phyloP scores from a whole-genome alignment of 345 rosid species.

The Eucalyptus shirleyi region DNA sequence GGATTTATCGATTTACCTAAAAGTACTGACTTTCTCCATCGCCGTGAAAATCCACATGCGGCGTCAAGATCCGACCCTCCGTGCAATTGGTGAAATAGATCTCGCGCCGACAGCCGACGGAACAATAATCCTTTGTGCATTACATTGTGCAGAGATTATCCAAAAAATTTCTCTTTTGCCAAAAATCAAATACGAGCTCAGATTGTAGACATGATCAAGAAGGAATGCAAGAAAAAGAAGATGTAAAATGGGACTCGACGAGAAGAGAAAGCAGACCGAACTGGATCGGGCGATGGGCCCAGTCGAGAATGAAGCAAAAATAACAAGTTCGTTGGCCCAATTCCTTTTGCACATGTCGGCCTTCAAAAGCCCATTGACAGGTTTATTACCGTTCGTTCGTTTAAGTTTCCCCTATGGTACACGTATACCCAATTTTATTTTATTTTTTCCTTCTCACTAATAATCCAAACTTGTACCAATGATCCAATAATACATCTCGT shows the following conservation, averaged over 20 bases:
- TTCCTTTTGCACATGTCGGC: no score
- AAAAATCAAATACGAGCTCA: no score
- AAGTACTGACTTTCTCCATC: neutral
- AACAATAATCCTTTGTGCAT: neutral
- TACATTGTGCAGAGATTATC: neutral
- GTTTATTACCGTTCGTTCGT: no score
- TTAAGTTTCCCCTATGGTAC: neutral
- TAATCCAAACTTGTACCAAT: neutral
- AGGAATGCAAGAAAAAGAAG: no score
- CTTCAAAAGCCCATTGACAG: no score
- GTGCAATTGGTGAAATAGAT: neutral
- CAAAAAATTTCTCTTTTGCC: no score
- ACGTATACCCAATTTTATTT: neutral
- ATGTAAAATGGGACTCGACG: no score
- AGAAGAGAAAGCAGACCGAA: no score
- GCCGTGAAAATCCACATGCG: neutral
- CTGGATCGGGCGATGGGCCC: no score
- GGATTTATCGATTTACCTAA: neutral
- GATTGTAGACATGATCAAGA: no score
- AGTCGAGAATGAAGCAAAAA: no score
- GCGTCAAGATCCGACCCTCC: neutral
- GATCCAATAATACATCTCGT: neutral
- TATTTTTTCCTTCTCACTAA: neutral
- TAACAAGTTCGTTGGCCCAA: no score
- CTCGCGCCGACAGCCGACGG: neutral